These are phyloP conservation scores for Actinidia arguta DNA, from an alignment of 179 eudicot genomes.

Conservation along the genomic window DNA sequence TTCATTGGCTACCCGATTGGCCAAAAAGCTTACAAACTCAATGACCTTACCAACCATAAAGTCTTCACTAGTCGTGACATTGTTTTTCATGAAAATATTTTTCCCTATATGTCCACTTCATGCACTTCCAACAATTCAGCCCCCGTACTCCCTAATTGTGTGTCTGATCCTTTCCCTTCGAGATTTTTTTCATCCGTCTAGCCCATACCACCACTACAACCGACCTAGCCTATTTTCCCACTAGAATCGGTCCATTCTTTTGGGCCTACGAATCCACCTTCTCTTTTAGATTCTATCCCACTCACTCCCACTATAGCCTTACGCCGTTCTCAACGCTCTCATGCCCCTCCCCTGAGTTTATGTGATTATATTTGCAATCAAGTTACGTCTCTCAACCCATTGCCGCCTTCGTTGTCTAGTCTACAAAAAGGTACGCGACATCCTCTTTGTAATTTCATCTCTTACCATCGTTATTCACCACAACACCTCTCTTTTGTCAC, in stretches of 20 bases:
- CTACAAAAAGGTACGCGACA: conserved; percentile 10
- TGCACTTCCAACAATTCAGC: neutral
- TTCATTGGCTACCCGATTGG: neutral
- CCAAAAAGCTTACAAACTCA: conserved; percentile 17
- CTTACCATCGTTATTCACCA: conserved; percentile 12
- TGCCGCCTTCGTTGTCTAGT: conserved; percentile 8
- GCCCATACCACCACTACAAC: neutral
- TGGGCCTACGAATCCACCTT: neutral
- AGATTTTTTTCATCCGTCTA: too few relatives aligned
- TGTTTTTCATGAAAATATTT: neutral
- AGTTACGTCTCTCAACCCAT: conserved; percentile 8
- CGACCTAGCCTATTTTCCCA: neutral
- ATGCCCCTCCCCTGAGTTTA: neutral
- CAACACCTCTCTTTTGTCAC: conserved; percentile 4
- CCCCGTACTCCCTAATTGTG: neutral
- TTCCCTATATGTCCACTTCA: neutral
- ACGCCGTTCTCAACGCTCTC: neutral
- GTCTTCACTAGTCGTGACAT: conserved; percentile 7
- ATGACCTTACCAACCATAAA: neutral
- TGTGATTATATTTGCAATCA: conserved; percentile 14
- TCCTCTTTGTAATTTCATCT: neutral
- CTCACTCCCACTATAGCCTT: neutral
- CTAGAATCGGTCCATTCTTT: too few relatives aligned
- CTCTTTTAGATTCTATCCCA: too few relatives aligned
- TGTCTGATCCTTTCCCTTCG: neutral